These are phyloP conservation scores for Entelexis sorbosivorans DNA, from an alignment of 1,139 yeast species.

Conservation along the genomic window DNA sequence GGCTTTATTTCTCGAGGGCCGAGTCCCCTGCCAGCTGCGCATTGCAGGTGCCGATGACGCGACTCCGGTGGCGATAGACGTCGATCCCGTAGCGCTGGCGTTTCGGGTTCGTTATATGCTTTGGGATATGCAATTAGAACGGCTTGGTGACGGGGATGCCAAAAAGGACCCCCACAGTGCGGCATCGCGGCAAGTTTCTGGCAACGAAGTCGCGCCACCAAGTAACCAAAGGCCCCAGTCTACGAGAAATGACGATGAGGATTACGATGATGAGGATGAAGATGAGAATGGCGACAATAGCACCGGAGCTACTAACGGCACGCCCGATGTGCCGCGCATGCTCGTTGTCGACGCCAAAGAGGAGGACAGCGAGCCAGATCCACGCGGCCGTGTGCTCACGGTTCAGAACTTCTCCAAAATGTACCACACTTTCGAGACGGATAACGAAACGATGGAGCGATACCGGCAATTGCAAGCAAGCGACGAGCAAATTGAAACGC, in stretches of 20 bases:
- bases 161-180: background rate
- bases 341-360: constrained; percentile 18
- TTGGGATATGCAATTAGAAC: constrained; percentile 26
- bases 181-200: background rate
- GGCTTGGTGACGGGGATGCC: background rate
- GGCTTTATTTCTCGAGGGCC: constrained; percentile 30
- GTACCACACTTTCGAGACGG: constrained; percentile 78
- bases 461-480: constrained; percentile 70
- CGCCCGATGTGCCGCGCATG: constrained; percentile 6
- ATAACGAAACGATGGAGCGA: constrained; percentile 64
- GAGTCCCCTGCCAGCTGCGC: constrained; percentile 26
- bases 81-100: constrained; percentile 32
- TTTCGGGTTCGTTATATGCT: constrained; percentile 36
- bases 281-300: constrained; percentile 27
- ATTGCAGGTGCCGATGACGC: constrained; percentile 10
- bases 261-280: constrained; percentile 27
- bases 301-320: constrained; percentile 17
- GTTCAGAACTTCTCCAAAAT: constrained; percentile 34
- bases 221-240: background rate
- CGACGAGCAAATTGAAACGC: constrained; percentile 35
- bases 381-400: constrained; percentile 16
- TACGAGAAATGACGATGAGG: constrained; percentile 14
- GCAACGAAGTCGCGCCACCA: background rate
- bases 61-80: constrained; percentile 14
- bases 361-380: constrained; percentile 23